phyloP scores from a whole-genome alignment of 2,329 filamentous ascomycete genomes.

The Trichothecium sympodiale region DNA sequence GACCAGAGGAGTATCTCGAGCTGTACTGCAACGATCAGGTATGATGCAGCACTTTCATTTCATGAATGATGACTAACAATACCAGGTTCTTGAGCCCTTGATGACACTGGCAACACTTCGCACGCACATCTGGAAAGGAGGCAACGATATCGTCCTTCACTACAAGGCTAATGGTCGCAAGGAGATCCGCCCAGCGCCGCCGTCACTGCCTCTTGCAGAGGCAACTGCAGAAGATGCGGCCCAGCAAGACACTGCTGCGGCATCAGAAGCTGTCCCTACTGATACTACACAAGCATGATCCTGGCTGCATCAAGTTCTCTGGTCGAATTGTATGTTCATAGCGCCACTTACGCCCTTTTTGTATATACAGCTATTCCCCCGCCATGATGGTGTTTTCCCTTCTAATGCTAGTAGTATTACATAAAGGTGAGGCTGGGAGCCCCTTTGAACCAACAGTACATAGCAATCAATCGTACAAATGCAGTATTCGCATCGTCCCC shows the following conservation, averaged over 20 bases:
- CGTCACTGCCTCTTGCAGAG: conserved; percentile 11
- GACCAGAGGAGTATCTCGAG: conserved; percentile 87
- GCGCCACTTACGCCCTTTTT: conserved; percentile 1
- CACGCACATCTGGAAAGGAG: conserved; percentile 86
- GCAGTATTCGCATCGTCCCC: not conserved
- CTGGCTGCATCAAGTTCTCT: not conserved
- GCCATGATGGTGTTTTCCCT: too few relatives aligned
- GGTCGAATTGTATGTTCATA: not conserved
- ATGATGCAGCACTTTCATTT: conserved; percentile 6
- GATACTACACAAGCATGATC: conserved; percentile 5
- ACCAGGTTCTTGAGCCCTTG: conserved; percentile 56
- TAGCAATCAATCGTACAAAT: not conserved
- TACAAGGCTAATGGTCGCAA: conserved; percentile 91
- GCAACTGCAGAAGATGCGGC: conserved; percentile 1
- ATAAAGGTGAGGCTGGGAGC: too few relatives aligned
- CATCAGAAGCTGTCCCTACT: conserved; percentile 8
- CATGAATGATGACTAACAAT: not conserved
- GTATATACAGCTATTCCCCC: not conserved
- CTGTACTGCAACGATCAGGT: conserved; percentile 91
- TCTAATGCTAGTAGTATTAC: too few relatives aligned
- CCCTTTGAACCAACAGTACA: not conserved
- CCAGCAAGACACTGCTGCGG: conserved; percentile 7
- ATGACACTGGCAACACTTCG: conserved; percentile 94
- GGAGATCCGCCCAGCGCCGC: conserved; percentile 31
- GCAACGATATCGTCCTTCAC: conserved; percentile 81